phyloP scores from a whole-genome alignment of 208 protist genomes.

The Blastocrithidia nonstop region DNA sequence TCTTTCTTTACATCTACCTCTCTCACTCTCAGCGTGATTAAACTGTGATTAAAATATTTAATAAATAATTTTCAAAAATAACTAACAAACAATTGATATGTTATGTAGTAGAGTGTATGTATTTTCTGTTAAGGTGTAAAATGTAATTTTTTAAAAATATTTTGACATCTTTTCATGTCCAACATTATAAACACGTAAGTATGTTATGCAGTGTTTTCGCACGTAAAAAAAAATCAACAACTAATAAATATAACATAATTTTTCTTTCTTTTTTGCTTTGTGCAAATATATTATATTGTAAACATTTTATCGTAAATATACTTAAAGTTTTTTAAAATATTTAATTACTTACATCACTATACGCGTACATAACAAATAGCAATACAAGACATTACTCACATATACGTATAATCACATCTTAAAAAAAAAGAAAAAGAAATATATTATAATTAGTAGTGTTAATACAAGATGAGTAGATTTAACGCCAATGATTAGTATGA shows the following conservation, averaged over 20 bases:
- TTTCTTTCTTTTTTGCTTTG: not conserved
- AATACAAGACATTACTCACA: too few species aligned
- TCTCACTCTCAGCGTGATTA: not conserved
- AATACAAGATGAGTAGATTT: constrained; percentile 1
- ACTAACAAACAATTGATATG: too few species aligned
- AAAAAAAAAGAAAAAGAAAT: not conserved
- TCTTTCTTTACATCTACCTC: not conserved
- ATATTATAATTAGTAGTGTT: constrained; percentile 1
- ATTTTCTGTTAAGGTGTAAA: too few species aligned
- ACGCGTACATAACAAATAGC: not conserved
- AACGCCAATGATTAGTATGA: constrained; percentile 23
- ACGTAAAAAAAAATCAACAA: not conserved
- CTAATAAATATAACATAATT: not conserved
- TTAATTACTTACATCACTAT: too few species aligned
- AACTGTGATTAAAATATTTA: not conserved
- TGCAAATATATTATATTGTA: too few species aligned
- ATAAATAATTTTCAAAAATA: too few species aligned
- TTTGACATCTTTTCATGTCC: not conserved
- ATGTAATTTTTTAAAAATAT: constrained; percentile 1
- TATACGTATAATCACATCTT: too few species aligned
- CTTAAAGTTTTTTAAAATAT: too few species aligned
- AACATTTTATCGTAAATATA: too few species aligned
- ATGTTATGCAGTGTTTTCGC: not conserved
- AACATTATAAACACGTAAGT: too few species aligned
- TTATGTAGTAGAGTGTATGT: too few species aligned